A percentile compares a stretch with the other conserved stretches of the same genome.
Evolutionary conservation across 306 rosid genomes (phyloP).

Genomic region (Rubus parviflorus): DNA sequence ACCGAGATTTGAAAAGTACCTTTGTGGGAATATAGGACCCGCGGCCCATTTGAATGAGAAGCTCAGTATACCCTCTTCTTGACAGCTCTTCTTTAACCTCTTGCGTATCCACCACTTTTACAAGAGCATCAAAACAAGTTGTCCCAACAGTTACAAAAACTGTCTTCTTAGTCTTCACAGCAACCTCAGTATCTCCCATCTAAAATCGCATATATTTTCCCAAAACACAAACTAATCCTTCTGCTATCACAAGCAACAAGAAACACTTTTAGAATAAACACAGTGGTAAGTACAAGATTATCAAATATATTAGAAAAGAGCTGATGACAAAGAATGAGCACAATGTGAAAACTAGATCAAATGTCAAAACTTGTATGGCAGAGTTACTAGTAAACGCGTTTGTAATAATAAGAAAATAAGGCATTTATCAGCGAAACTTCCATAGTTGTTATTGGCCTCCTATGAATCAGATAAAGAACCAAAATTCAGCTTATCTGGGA

Average conservation of each 20-base stretch:
- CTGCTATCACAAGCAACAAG: background rate
- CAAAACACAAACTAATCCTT: background rate
- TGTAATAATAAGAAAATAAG: conserved; percentile 15
- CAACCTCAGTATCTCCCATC: conserved; percentile 43
- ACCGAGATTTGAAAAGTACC: conserved; percentile 33
- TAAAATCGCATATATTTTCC: background rate
- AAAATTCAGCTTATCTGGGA: conserved; percentile 55
- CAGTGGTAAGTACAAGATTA: background rate
- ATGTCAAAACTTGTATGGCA: conserved; percentile 24
- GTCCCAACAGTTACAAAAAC: conserved; percentile 90
- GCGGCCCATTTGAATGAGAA: conserved; percentile 81
- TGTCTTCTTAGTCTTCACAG: conserved; percentile 29
- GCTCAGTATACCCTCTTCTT: conserved; percentile 67
- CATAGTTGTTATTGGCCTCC: conserved; percentile 47
- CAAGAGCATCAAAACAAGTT: conserved; percentile 75
- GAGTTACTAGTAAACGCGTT: conserved; percentile 67
- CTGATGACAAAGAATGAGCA: background rate
- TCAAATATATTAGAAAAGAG: background rate
- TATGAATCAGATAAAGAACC: conserved; percentile 71
- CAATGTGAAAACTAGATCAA: background rate
- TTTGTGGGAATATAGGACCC: conserved; percentile 67
- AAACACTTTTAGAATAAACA: background rate
- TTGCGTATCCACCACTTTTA: conserved; percentile 49
- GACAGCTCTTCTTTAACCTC: conserved; percentile 49
- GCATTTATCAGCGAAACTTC: conserved; percentile 75